Base-by-base conservation (phyloP, 2,329 filamentous ascomycete species). In the Fusarium chuoi region DNA sequence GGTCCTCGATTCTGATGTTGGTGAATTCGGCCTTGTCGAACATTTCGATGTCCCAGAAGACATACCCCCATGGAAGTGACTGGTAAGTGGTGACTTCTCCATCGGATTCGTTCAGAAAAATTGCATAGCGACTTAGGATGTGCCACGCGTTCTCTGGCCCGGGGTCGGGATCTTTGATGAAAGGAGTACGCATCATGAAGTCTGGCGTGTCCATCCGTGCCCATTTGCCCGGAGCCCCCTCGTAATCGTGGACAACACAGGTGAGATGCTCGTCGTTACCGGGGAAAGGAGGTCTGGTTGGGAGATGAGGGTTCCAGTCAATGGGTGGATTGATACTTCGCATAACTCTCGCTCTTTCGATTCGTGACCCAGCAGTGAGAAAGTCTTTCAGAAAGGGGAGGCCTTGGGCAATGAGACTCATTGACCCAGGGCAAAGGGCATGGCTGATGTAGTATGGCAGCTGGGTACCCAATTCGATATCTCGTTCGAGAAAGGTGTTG, bases 21-120 rank as follows among this genome's bases (percentile, higher is more conserved):
- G 24, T 36, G 6, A 70, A 33, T 8, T 35, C 38, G 2, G 57
- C 39, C 3, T 39, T 28, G 11, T 70, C 24, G 4, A 73, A 58
- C 70, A 71, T 73, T 2, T 38, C 22, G 13, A 62, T n/a, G 8
- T 71, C 65, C 65, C 65, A 74, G 28, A 74, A 71, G 22, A 63
- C 48, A 5, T 71, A 74, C 4, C 46, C 70, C 52, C 71, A 67
- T 3, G 54, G 28, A 2, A 42, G 26, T 15, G 17, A 17, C 5
- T 39, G 35, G 22, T 36, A 26, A 15, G 39, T 33, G 28, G 22
- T 7, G 11, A 30, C 20, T 4, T 24, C 15, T 9, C 22, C 33
- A 11, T 33, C 5, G 17, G 6, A 20, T 18, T 39, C 39, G 17
- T 36, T 42, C 35, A 62, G 20, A 9, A 54, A 45, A 12, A 33